phyloP scores from a whole-genome alignment of 2,329 filamentous ascomycete genomes.

The Lachnellula hyalina region DNA sequence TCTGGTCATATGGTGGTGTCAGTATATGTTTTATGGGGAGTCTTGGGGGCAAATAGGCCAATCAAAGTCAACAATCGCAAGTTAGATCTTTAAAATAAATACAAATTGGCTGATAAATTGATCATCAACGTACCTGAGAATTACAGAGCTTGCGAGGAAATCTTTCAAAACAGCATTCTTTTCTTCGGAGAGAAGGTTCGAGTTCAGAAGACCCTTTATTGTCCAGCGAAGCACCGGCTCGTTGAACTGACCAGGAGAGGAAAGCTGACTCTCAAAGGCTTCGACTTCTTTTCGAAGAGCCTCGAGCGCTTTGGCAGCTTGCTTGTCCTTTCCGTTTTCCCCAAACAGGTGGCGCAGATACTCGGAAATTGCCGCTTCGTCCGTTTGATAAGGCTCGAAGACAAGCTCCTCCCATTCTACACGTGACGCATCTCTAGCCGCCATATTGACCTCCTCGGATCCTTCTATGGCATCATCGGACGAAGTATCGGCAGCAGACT shows the following conservation, averaged over 20 bases:
- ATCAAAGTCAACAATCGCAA: too few species aligned
- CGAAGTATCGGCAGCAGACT: neutral
- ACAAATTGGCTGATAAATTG: neutral
- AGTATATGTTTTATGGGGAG: neutral
- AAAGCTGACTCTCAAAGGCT: conserved; percentile 30
- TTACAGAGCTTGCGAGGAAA: conserved; percentile 42
- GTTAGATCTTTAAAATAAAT: too few species aligned
- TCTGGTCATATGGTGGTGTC: conserved; percentile 8
- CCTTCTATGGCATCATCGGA: conserved; percentile 14
- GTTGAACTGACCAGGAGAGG: conserved; percentile 34
- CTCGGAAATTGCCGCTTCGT: conserved; percentile 39
- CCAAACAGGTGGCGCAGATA: conserved; percentile 50
- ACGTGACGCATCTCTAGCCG: conserved; percentile 46
- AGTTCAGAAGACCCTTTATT: conserved; percentile 44
- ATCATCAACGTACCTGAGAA: conserved; percentile 31
- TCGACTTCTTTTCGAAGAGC: conserved; percentile 36
- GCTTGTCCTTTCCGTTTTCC: conserved; percentile 28
- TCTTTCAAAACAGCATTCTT: conserved; percentile 46
- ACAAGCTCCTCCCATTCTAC: conserved; percentile 50
- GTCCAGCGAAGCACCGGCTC: conserved; percentile 37
- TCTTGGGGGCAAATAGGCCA: neutral
- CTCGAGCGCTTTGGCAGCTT: conserved; percentile 38
- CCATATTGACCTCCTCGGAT: conserved; percentile 42
- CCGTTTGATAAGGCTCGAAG: conserved; percentile 44
- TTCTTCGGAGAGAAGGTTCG: conserved; percentile 46